phyloP scores from a whole-genome alignment of 257 asterid species.

The Mitragyna speciosa region DNA sequence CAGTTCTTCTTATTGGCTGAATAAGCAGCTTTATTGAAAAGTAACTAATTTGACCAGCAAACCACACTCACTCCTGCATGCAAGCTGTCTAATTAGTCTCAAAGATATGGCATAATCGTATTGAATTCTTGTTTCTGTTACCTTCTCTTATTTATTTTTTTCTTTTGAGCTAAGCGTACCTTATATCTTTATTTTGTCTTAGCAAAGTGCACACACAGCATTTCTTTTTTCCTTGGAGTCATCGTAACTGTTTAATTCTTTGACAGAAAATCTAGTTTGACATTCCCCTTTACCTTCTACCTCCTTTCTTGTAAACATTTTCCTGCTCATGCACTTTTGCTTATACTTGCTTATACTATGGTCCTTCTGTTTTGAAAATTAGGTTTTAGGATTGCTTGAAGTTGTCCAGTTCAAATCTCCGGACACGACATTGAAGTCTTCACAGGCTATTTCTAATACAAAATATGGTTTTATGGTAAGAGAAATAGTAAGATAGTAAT shows the following conservation, averaged over 20 bases:
- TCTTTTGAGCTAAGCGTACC: not conserved
- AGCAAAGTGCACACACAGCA: not conserved
- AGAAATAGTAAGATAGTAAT: not conserved
- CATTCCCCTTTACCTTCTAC: not conserved
- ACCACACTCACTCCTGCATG: not conserved
- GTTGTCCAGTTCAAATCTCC: conserved; percentile 82
- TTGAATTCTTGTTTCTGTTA: not conserved
- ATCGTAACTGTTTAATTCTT: not conserved
- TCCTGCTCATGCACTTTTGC: not conserved
- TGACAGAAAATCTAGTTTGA: not conserved
- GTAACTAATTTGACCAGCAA: not conserved
- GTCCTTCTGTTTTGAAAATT: conserved; percentile 18
- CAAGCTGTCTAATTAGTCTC: no score
- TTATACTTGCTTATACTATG: not conserved
- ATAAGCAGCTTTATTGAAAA: not conserved
- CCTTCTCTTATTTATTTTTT: not conserved
- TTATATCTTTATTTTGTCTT: not conserved
- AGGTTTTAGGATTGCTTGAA: conserved; percentile 89
- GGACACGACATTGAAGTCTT: conserved; percentile 57
- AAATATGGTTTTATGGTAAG: conserved; percentile 82
- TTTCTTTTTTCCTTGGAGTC: not conserved
- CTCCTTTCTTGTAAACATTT: not conserved
- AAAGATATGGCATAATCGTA: not conserved
- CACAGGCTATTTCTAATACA: conserved; percentile 62
- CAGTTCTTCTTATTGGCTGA: not conserved